These are phyloP conservation scores for Ajuga reptans DNA, from an alignment of 305 asterid genomes.

Conservation along the genomic window DNA sequence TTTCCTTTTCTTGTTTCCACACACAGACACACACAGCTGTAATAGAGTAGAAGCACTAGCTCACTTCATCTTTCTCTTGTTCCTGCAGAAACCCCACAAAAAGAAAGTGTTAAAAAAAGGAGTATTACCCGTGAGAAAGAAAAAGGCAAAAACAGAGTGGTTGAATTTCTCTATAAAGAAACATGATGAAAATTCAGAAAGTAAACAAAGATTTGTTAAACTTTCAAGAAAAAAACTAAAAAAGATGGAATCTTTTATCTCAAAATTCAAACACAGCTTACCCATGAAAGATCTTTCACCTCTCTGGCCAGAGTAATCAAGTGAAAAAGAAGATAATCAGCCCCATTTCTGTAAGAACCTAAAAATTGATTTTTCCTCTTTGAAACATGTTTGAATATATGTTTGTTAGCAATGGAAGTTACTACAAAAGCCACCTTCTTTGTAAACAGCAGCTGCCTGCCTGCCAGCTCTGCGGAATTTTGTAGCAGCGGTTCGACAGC, in stretches of 20 bases:
- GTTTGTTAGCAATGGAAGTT: conserved; percentile 34
- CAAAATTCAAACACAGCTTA: conserved; percentile 21
- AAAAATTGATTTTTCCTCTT: neutral
- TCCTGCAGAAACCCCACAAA: conserved; percentile 45
- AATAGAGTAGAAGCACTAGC: conserved; percentile 19
- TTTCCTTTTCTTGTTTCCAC: conserved; percentile 26
- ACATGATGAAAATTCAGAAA: conserved; percentile 1
- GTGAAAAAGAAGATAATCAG: conserved; percentile 19
- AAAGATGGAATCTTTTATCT: conserved; percentile 21
- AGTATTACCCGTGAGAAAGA: conserved; percentile 27
- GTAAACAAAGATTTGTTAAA: conserved; percentile 4
- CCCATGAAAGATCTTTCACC: conserved; percentile 31
- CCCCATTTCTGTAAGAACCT: neutral
- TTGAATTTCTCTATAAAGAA: conserved; percentile 37
- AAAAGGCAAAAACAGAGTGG: conserved; percentile 24
- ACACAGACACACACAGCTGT: conserved; percentile 14
- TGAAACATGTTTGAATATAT: conserved; percentile 5
- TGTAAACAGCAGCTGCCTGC: conserved; percentile 24
- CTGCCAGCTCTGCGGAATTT: conserved; percentile 32
- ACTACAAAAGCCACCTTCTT: conserved; percentile 38
- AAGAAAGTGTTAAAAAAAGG: neutral
- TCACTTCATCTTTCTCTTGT: conserved; percentile 37
- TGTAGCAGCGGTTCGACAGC: conserved; percentile 42
- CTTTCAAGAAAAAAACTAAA: conserved; percentile 20
- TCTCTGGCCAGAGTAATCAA: conserved; percentile 12